Evolutionary conservation across 192 early-diverging fungal species (phyloP), one percentile per base, ranked within the genome.

Genomic region (Coemansia sp.): DNA sequence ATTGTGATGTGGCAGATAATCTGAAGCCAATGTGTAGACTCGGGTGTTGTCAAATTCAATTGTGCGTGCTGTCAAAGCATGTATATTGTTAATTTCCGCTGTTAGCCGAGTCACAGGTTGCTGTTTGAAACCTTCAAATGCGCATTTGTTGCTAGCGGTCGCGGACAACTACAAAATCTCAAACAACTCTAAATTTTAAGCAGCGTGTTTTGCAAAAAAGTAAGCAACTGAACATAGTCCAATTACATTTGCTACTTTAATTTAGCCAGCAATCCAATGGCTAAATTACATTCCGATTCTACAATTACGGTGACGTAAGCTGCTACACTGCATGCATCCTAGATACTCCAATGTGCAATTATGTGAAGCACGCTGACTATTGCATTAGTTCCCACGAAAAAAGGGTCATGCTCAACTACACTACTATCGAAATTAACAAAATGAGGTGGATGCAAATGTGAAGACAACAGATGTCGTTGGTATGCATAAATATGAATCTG

Each of bases 221-320:
- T 45, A n/a, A 15, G 15, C 41, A 45, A 45, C 15, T 45, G 15
- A 45, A 45, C 11, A 12, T 12, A n/a, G 14, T 10, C 9, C 2
- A 15, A 4, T 45, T 45, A 5, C 15, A n/a, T 12, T 45, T 5
- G 48, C 48, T 19, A 19, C 19, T 19, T 19, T 19, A 19, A 17
- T 17, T 49, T 49, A 49, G 4, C 48, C 48, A 49, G 48, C n/a
- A 8, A 8, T 49, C 15, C 21, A 6, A n/a, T 49, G 48, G 12
- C 15, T 49, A 49, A 49, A 49, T 17, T n/a, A 21, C 12, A 49
- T n/a, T 8, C 17, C n/a, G 19, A 22, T 49, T 49, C 48, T 49
- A 49, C 48, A 49, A 49, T 49, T 17, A 49, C 19, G 19, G 19
- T 49, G 48, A 49, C 48, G 48, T 49, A 49, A n/a, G 48, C 48